Conservation (phyloP, 352 stramenopile species). For the Phytophthora tubulina region DNA sequence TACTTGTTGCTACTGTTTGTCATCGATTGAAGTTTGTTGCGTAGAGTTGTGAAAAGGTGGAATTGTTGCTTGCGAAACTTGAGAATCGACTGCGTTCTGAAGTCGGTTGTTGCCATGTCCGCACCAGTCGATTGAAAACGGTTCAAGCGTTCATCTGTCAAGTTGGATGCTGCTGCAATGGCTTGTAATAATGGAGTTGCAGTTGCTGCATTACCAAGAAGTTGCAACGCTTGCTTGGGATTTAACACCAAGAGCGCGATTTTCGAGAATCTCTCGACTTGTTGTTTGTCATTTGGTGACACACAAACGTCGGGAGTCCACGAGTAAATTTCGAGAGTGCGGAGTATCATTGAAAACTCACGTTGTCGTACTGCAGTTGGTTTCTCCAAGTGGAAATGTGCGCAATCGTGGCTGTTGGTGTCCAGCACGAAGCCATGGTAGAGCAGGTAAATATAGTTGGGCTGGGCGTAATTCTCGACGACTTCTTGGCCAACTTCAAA, state of each 20-base stretch:
- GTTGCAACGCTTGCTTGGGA: slow-evolving; percentile 24
- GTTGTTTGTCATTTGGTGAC: neutral
- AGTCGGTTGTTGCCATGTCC: slow-evolving; percentile 11
- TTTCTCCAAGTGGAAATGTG: slow-evolving; percentile 64
- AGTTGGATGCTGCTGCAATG: slow-evolving; percentile 15
- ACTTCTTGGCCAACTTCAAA: slow-evolving; percentile 80
- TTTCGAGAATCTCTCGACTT: slow-evolving; percentile 35
- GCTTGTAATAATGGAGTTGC: slow-evolving; percentile 6
- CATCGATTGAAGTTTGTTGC: neutral
- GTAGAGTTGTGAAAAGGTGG: slow-evolving; percentile 18
- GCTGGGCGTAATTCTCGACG: slow-evolving; percentile 95
- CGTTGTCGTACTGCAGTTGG: slow-evolving; percentile 17
- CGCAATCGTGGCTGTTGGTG: slow-evolving; percentile 87
- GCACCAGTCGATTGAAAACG: slow-evolving; percentile 2
- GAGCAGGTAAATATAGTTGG: slow-evolving; percentile 94
- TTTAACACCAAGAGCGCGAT: slow-evolving; percentile 37
- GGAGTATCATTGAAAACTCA: slow-evolving; percentile 35
- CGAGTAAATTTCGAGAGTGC: slow-evolving; percentile 38
- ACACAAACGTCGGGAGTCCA: slow-evolving; percentile 59
- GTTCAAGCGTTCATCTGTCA: slow-evolving; percentile 9
- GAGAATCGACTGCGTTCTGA: slow-evolving; percentile 26
- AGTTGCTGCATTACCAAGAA: neutral
- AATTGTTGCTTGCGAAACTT: slow-evolving; percentile 44
- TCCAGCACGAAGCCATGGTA: slow-evolving; percentile 93
- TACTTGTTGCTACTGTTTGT: neutral